These are phyloP conservation scores for Micromonas pusilla DNA, from an alignment of 139 green algal genomes.

Conservation along the genomic window DNA sequence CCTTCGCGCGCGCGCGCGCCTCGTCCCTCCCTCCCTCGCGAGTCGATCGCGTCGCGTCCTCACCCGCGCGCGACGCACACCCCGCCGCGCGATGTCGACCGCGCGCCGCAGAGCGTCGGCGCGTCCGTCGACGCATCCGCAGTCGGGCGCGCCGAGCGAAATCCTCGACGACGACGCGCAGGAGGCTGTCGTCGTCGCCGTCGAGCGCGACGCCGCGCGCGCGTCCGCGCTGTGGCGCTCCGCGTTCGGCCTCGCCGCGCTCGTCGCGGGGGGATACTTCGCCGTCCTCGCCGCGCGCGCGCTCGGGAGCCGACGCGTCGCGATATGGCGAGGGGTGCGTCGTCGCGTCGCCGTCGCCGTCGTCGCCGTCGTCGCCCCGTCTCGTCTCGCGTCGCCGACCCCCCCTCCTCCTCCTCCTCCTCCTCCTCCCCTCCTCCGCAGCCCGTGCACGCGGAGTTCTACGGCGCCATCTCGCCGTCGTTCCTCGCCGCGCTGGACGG, in stretches of 20 bases:
- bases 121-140: background rate
- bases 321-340: background rate
- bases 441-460: background rate
- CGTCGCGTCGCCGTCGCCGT: background rate
- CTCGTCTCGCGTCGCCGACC: background rate
- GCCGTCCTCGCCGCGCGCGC: too few relatives aligned
- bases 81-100: background rate
- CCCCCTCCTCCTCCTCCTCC: background rate
- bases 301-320: background rate
- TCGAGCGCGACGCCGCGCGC: background rate
- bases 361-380: background rate
- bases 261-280: background rate
- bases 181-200: background rate
- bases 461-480: background rate
- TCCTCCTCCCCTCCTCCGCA: background rate
- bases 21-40: too few relatives aligned
- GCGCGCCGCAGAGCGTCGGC: background rate
- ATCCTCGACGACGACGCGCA: slow-evolving; percentile 7
- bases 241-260: background rate
- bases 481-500: background rate
- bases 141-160: background rate
- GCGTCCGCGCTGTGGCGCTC: background rate
- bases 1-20: too few relatives aligned
- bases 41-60: too few relatives aligned
- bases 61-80: too few relatives aligned